Conservation (phyloP, 495 filamentous ascomycete genomes). For the Venustampulla echinocandica region DNA sequence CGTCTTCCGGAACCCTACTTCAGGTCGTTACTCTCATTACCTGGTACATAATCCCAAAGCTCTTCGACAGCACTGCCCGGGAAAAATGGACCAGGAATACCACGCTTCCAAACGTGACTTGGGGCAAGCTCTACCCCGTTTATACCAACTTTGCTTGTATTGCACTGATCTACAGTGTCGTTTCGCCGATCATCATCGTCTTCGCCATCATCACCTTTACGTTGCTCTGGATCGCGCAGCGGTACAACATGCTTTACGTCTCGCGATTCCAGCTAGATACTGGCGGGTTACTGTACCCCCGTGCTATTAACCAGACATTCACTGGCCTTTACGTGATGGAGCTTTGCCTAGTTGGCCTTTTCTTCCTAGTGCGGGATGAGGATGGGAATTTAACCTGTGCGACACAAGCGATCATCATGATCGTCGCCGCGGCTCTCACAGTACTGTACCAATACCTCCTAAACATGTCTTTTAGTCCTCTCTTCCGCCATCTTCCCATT, state of each 20-base stretch:
- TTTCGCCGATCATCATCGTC: conserved; percentile 82
- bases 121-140: conserved; percentile 91
- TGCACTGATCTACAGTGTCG: conserved; percentile 82
- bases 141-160: conserved; percentile 96
- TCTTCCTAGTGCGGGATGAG: conserved; percentile 70
- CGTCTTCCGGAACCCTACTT: conserved; percentile 82
- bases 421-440: conserved; percentile 62
- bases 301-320: conserved; percentile 92
- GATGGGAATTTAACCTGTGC: conserved; percentile 52
- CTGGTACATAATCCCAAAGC: conserved; percentile 70
- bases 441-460: conserved; percentile 73
- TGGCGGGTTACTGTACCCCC: conserved; percentile 85
- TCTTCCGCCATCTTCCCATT: conserved; percentile 85
- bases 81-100: conserved; percentile 85
- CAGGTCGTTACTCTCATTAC: conserved; percentile 68
- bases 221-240: conserved; percentile 91
- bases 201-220: conserved; percentile 94
- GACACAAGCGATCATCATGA: conserved; percentile 86
- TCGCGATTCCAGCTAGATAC: conserved; percentile 87
- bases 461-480: conserved; percentile 75
- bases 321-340: conserved; percentile 95
- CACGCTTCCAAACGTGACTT: conserved; percentile 65
- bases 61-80: conserved; percentile 79
- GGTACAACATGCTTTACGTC: conserved; percentile 95
- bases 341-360: conserved; percentile 78